Conservation (phyloP, 2,329 filamentous ascomycete species). For the Aspergillus niger region DNA sequence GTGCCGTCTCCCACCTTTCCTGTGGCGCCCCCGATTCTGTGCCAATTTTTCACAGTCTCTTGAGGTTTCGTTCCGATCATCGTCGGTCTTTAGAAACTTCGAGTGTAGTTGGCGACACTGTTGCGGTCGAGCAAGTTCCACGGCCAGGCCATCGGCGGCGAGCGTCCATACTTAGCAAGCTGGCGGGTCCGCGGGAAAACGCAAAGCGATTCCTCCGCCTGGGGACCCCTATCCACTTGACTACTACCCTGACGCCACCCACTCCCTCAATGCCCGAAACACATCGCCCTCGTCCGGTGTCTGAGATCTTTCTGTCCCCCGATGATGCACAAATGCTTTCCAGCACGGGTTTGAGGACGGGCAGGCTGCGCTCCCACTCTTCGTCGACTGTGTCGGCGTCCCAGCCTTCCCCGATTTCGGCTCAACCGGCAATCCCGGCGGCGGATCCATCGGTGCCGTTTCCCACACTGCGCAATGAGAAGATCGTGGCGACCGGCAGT, state of each 20-base stretch:
- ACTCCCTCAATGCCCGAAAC: slow-evolving; percentile 29
- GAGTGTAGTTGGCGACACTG: slow-evolving; percentile 22
- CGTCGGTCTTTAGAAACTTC: slow-evolving; percentile 24
- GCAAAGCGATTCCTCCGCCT: slow-evolving; percentile 51
- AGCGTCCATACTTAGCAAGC: slow-evolving; percentile 39
- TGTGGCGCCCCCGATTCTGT: slow-evolving; percentile 24
- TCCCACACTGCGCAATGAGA: slow-evolving; percentile 46
- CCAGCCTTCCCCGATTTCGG: slow-evolving; percentile 24
- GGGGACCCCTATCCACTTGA: slow-evolving; percentile 32
- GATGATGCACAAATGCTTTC: slow-evolving; percentile 37
- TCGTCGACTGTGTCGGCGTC: slow-evolving; percentile 31
- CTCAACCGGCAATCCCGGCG: slow-evolving; percentile 23
- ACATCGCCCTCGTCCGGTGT: slow-evolving; percentile 34
- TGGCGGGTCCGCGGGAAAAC: slow-evolving; percentile 50
- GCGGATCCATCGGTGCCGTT: slow-evolving; percentile 34
- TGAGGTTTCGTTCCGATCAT: slow-evolving; percentile 29
- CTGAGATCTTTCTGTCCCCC: slow-evolving; percentile 39
- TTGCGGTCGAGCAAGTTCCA: slow-evolving; percentile 26
- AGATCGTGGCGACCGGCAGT: slow-evolving; percentile 51
- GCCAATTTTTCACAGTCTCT: slow-evolving; percentile 26
- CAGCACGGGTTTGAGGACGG: slow-evolving; percentile 19
- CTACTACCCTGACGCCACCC: slow-evolving; percentile 23
- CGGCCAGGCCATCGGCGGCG: slow-evolving; percentile 28
- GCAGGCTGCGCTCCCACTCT: slow-evolving; percentile 32
- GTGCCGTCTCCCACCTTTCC: slow-evolving; percentile 22